A percentile compares a stretch with the other conserved stretches of the same genome.
Conservation (phyloP, 129 eudicot species). For the Artemisia argyi region DNA sequence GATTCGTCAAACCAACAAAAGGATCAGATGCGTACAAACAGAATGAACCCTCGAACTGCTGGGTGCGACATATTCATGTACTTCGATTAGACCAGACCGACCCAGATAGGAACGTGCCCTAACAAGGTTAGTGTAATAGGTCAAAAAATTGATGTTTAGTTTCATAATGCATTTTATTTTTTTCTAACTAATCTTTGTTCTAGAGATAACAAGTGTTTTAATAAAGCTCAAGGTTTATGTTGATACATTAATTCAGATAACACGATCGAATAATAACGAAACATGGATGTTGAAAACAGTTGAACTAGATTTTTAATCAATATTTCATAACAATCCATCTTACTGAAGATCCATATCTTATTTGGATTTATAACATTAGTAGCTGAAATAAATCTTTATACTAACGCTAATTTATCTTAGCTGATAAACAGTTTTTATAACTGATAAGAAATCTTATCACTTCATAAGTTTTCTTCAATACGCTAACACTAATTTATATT, state of each 20-base stretch:
- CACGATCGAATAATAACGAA: too few species aligned
- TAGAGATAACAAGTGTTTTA: neutral
- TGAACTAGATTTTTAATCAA: neutral
- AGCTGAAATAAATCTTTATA: neutral
- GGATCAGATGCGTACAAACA: too few species aligned
- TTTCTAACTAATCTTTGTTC: neutral
- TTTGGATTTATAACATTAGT: neutral
- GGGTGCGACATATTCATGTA: too few species aligned
- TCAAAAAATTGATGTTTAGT: neutral
- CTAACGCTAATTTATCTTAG: too few species aligned
- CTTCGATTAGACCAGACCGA: too few species aligned
- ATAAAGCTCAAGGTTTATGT: neutral
- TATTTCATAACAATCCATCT: neutral
- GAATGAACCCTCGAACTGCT: too few species aligned
- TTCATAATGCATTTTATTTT: neutral
- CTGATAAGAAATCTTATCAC: neutral
- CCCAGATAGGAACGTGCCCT: too few species aligned
- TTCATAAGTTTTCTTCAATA: neutral
- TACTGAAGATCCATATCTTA: neutral
- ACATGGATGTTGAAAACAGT: neutral
- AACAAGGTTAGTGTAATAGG: slow-evolving; percentile 1
- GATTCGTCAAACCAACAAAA: neutral
- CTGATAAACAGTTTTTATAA: neutral
- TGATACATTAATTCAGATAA: neutral
- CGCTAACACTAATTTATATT: too few species aligned